A percentile compares a stretch with the other conserved stretches of the same genome.
Conservation (phyloP, 1,139 yeast genomes). For the Debaryomyces singareniensis region DNA sequence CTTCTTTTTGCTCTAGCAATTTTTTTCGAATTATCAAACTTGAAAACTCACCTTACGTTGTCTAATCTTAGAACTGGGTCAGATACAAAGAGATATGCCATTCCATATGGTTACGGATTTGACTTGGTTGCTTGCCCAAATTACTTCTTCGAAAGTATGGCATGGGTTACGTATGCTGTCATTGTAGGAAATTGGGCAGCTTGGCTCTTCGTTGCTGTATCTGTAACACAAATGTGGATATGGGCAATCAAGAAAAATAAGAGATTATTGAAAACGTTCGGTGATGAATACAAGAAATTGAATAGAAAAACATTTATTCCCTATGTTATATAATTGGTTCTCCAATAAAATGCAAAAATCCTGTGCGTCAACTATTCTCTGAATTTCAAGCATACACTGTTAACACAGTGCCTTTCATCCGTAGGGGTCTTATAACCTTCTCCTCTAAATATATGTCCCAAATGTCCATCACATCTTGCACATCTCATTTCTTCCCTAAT, state of each 20-base stretch:
- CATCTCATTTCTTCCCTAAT: conserved; percentile 84
- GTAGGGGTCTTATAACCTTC: conserved; percentile 90
- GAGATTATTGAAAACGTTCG: conserved; percentile 63
- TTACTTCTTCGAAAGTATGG: conserved; percentile 77
- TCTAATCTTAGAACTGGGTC: conserved; percentile 45
- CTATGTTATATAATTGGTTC: conserved; percentile 10
- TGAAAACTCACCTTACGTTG: conserved; percentile 58
- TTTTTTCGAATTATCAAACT: conserved; percentile 66
- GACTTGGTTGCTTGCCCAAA: conserved; percentile 63
- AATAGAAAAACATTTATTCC: conserved; percentile 65
- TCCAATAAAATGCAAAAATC: too few relatives aligned
- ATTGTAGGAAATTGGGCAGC: conserved; percentile 76
- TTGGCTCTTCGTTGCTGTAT: conserved; percentile 61
- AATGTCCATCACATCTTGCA: conserved; percentile 82
- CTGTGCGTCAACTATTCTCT: too few relatives aligned
- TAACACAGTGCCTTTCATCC: conserved; percentile 91
- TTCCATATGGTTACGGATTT: conserved; percentile 40
- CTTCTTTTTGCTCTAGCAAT: conserved; percentile 47
- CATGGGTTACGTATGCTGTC: conserved; percentile 66
- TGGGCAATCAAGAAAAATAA: conserved; percentile 76
- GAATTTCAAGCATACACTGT: conserved; percentile 74
- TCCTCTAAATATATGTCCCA: conserved; percentile 93
- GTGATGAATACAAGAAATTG: conserved; percentile 65
- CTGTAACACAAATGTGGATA: conserved; percentile 69
- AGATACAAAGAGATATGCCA: conserved; percentile 16